Conservation (phyloP, 768 basidiomycete genomes). For the Agaricus bisporus region DNA sequence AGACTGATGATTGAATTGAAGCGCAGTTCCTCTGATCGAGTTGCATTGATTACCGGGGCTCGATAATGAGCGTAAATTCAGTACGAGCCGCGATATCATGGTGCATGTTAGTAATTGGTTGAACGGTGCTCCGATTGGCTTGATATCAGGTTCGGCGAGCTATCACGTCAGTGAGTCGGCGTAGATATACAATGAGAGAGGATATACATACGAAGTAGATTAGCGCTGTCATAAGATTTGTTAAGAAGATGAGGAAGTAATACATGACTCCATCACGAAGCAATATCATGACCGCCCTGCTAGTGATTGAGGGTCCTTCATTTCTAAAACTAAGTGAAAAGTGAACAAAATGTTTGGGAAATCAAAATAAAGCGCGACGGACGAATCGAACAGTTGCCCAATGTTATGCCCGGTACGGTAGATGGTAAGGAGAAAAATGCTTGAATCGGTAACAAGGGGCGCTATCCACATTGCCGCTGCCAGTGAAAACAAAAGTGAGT, state of each 20-base stretch:
- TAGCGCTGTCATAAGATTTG: conserved; percentile 21
- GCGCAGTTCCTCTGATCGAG: no score
- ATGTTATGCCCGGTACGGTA: conserved; percentile 13
- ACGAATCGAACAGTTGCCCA: background rate
- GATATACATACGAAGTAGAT: conserved; percentile 20
- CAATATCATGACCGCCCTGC: conserved; percentile 18
- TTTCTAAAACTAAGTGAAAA: background rate
- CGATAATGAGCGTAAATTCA: conserved; percentile 22
- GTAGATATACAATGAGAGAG: background rate
- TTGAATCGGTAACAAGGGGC: conserved; percentile 18
- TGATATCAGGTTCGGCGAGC: conserved; percentile 19
- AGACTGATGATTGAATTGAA: no score
- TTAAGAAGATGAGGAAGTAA: conserved; percentile 20
- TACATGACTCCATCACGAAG: conserved; percentile 22
- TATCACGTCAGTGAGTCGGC: conserved; percentile 4
- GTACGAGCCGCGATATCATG: conserved; percentile 25
- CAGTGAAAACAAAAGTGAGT: background rate
- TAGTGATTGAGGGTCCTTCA: background rate
- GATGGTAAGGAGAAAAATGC: conserved; percentile 16
- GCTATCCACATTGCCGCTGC: conserved; percentile 20
- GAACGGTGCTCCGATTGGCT: conserved; percentile 25
- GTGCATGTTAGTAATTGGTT: conserved; percentile 23
- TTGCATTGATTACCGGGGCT: background rate
- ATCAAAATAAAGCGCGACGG: background rate
- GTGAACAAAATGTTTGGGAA: no score